Evolutionary conservation across 345 rosid genomes (phyloP).

Genomic region (Gossypium stocksii): DNA sequence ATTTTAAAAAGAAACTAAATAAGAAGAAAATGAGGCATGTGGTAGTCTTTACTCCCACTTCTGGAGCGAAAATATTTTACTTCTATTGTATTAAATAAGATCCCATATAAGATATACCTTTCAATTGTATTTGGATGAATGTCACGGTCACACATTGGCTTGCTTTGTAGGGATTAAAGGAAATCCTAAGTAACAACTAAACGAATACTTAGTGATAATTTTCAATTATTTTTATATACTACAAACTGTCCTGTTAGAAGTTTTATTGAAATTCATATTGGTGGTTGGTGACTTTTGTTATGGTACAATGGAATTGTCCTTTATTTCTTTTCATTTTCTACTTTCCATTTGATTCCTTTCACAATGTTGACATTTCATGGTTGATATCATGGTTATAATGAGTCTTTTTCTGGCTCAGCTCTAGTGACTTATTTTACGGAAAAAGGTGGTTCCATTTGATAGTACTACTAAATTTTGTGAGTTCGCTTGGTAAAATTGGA

Average conservation of each 20-base stretch:
- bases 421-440: neutral
- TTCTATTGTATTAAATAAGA: neutral
- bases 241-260: neutral
- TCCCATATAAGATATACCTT: neutral
- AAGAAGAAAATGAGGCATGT: no score
- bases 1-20: no score
- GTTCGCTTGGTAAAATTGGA: neutral
- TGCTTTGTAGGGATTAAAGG: neutral
- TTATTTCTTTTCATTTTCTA: slow-evolving; percentile 3
- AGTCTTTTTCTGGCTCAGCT: neutral
- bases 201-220: neutral
- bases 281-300: neutral
- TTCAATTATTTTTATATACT: neutral
- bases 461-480: neutral
- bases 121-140: neutral
- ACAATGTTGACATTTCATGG: neutral
- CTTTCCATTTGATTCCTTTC: slow-evolving; percentile 20
- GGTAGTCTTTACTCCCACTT: neutral
- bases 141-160: neutral
- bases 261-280: neutral
- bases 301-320: slow-evolving; percentile 11
- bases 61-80: neutral
- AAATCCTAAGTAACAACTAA: neutral
- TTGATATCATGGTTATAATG: slow-evolving; percentile 3
- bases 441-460: neutral